Evolutionary conservation across 768 basidiomycete genomes (phyloP).

Genomic region (Panellus pusillus): DNA sequence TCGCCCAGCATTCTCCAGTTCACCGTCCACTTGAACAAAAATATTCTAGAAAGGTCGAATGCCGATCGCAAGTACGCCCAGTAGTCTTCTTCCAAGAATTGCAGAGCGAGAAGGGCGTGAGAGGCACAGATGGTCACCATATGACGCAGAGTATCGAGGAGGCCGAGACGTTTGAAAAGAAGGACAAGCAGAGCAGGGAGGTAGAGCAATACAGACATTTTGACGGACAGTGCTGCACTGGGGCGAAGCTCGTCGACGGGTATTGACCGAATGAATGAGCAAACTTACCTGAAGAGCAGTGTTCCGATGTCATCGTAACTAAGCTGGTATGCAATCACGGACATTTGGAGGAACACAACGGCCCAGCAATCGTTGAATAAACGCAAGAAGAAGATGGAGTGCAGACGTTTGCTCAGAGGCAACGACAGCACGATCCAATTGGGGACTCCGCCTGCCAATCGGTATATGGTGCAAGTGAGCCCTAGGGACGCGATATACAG

Average conservation of each 20-base stretch:
- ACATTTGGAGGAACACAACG: constrained; percentile 60
- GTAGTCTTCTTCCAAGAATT: constrained; percentile 65
- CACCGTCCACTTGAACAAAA: constrained; percentile 96
- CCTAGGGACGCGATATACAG: constrained; percentile 71
- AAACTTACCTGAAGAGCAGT: constrained; percentile 69
- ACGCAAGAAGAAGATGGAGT: constrained; percentile 89
- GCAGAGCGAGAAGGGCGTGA: constrained; percentile 65
- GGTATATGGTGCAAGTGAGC: constrained; percentile 70
- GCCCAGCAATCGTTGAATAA: constrained; percentile 97
- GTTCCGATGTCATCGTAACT: constrained; percentile 62
- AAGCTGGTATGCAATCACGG: constrained; percentile 64
- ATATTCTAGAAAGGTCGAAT: constrained; percentile 85
- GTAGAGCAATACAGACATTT: constrained; percentile 93
- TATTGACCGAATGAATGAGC: not conserved
- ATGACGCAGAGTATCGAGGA: constrained; percentile 51
- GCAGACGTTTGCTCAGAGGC: constrained; percentile 87
- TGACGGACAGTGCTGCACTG: constrained; percentile 84
- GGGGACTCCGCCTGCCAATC: constrained; percentile 55
- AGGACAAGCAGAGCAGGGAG: constrained; percentile 86
- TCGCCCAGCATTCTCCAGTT: constrained; percentile 93
- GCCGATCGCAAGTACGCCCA: constrained; percentile 70
- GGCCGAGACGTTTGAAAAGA: constrained; percentile 71
- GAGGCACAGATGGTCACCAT: constrained; percentile 44
- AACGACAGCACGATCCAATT: constrained; percentile 75
- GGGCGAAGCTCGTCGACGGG: constrained; percentile 3